Evolutionary conservation across 371 early-diverging fungal species (phyloP).

Genomic region (Apophysomyces trapeziformis): DNA sequence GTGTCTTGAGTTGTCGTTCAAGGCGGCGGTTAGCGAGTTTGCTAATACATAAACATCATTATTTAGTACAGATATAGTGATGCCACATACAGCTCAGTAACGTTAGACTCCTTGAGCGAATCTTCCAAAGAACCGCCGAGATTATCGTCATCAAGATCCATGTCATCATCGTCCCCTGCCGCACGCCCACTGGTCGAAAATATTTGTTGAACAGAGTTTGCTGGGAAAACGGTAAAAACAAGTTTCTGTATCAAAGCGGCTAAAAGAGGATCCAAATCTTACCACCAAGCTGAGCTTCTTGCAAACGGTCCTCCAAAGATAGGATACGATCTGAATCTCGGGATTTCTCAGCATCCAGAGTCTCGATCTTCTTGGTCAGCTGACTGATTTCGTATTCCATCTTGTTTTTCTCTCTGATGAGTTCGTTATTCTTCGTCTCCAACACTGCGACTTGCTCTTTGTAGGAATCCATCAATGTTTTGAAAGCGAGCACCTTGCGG

Average conservation of each 20-base stretch:
- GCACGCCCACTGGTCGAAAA: not conserved
- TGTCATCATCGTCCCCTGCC: constrained; percentile 26
- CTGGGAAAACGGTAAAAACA: constrained; percentile 1
- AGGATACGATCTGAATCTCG: constrained; percentile 78
- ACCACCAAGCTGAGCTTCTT: constrained; percentile 81
- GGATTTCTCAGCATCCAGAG: constrained; percentile 66
- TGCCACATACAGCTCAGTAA: constrained; percentile 49
- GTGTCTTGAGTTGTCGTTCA: constrained; percentile 73
- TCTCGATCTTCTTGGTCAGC: constrained; percentile 62
- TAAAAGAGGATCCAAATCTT: constrained; percentile 13
- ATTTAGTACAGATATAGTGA: not conserved
- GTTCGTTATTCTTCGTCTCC: constrained; percentile 71
- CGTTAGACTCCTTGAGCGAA: constrained; percentile 57
- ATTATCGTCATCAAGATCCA: constrained; percentile 48
- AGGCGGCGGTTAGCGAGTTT: constrained; percentile 73
- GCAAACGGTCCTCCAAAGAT: constrained; percentile 78
- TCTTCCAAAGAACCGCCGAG: constrained; percentile 47
- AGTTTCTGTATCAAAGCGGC: not conserved
- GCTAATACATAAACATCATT: constrained; percentile 24
- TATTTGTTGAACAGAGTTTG: constrained; percentile 1
- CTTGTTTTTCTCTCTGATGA: constrained; percentile 74
- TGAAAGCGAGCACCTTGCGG: constrained; percentile 76
- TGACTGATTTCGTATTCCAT: constrained; percentile 74
- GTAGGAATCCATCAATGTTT: constrained; percentile 84
- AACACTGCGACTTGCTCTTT: constrained; percentile 79